These are phyloP conservation scores for Pisolithus microcarpus DNA, from an alignment of 768 basidiomycete species.

Conservation along the genomic window DNA sequence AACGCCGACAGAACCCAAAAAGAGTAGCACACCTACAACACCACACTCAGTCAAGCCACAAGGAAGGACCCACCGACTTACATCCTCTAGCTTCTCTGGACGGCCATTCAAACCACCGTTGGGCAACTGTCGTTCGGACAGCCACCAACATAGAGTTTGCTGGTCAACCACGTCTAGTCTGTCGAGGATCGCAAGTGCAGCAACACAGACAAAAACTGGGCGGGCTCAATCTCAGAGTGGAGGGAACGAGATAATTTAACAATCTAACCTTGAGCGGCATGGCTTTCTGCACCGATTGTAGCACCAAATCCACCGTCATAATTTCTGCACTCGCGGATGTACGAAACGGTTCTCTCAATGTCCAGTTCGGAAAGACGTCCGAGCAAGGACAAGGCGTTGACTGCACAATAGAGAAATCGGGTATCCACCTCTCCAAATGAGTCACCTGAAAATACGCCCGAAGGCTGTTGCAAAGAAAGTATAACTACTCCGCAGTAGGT, in stretches of 20 bases:
- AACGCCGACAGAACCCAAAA: conserved; percentile 92
- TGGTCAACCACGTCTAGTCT: conserved; percentile 71
- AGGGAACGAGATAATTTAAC: neutral
- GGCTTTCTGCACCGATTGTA: conserved; percentile 81
- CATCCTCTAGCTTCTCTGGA: conserved; percentile 97
- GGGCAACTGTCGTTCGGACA: conserved; percentile 87
- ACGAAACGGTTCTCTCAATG: conserved; percentile 56
- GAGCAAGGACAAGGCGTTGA: conserved; percentile 75
- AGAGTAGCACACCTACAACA: conserved; percentile 86
- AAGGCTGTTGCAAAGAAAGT: conserved; percentile 73
- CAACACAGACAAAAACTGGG: conserved; percentile 84
- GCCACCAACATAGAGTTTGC: conserved; percentile 86
- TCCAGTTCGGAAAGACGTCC: conserved; percentile 67
- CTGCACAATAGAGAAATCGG: conserved; percentile 84
- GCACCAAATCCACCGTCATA: conserved; percentile 96
- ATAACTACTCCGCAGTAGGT: conserved; percentile 51
- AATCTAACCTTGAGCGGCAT: conserved; percentile 75
- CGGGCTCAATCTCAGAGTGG: neutral
- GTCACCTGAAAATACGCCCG: conserved; percentile 89
- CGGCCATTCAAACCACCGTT: conserved; percentile 93
- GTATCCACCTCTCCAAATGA: conserved; percentile 89
- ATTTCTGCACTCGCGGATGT: conserved; percentile 76
- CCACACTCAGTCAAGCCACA: neutral
- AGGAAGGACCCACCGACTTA: conserved; percentile 31
- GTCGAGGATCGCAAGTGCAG: conserved; percentile 81